A percentile compares a stretch with the other conserved stretches of the same genome.
Conservation (phyloP, 768 basidiomycete genomes). For the Kwoniella dendrophila region DNA sequence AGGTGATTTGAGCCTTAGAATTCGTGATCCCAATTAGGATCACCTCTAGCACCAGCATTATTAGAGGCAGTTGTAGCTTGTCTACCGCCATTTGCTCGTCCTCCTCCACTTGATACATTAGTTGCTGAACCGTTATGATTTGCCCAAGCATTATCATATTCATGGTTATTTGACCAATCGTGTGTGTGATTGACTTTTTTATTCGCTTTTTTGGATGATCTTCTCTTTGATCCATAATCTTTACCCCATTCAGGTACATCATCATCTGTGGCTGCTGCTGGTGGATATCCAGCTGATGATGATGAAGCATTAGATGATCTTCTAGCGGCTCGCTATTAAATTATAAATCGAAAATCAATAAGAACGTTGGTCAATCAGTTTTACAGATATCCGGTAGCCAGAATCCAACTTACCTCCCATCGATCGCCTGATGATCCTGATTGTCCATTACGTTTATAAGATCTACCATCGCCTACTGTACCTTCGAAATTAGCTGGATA, state of each 20-base stretch:
- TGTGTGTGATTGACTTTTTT: conserved; percentile 19
- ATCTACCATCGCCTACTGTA: conserved; percentile 38
- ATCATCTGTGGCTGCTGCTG: conserved; percentile 33
- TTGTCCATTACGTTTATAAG: conserved; percentile 27
- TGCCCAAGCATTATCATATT: conserved; percentile 12
- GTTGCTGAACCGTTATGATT: conserved; percentile 12
- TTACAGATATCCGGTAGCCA: neutral
- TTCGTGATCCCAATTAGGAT: conserved; percentile 37
- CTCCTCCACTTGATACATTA: conserved; percentile 4
- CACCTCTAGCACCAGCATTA: conserved; percentile 8
- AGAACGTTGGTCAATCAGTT: neutral
- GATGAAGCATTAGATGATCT: conserved; percentile 18
- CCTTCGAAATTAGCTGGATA: conserved; percentile 58
- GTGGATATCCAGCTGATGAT: conserved; percentile 36
- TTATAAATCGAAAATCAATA: too few relatives aligned
- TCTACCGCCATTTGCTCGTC: conserved; percentile 2
- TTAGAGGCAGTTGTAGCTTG: neutral
- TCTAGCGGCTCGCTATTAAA: conserved; percentile 27
- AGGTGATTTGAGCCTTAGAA: conserved; percentile 13
- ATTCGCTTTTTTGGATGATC: conserved; percentile 19
- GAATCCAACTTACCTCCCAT: conserved; percentile 33
- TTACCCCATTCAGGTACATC: conserved; percentile 56
- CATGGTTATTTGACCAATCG: conserved; percentile 14
- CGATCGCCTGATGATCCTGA: conserved; percentile 31
- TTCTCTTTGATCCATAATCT: conserved; percentile 51